These are phyloP conservation scores for Fusarium falciforme DNA, from an alignment of 2,329 filamentous ascomycete genomes.

Conservation along the genomic window DNA sequence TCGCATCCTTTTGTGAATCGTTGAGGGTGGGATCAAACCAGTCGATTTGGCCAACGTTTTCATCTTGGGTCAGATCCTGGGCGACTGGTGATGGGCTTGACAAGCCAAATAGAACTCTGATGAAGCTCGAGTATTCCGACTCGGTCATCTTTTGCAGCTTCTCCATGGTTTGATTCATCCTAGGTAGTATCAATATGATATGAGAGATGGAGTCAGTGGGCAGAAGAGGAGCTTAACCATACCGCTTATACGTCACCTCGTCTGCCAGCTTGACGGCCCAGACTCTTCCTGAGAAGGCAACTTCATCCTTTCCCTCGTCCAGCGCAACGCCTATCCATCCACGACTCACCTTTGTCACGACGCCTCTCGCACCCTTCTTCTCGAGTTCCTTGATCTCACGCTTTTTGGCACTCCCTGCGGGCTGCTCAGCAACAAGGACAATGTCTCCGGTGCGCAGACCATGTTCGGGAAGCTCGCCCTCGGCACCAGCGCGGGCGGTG, in stretches of 20 bases:
- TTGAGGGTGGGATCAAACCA: conserved; percentile 74
- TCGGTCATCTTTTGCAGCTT: conserved; percentile 68
- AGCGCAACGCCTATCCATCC: conserved; percentile 73
- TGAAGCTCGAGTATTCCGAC: conserved; percentile 68
- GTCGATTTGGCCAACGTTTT: conserved; percentile 59
- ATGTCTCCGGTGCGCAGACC: conserved; percentile 82
- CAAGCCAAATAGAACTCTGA: conserved; percentile 72
- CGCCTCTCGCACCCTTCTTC: conserved; percentile 75
- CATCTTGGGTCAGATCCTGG: conserved; percentile 54
- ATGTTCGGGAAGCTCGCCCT: conserved; percentile 75
- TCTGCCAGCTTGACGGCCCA: conserved; percentile 77
- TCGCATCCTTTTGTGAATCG: conserved; percentile 74
- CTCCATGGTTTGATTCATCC: conserved; percentile 74
- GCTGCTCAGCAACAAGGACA: conserved; percentile 80
- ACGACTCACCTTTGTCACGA: conserved; percentile 73
- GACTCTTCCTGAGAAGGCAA: conserved; percentile 59
- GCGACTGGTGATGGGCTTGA: conserved; percentile 63
- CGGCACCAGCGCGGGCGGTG: conserved; percentile 59
- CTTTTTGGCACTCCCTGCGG: conserved; percentile 77
- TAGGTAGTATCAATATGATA: conserved; percentile 38
- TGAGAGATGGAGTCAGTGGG: neutral
- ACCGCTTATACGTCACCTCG: conserved; percentile 73
- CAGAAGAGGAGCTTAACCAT: conserved; percentile 15
- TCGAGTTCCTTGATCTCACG: conserved; percentile 77
- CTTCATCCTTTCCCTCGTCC: conserved; percentile 70